A percentile compares a stretch with the other conserved stretches of the same genome.
These are phyloP conservation scores for Pythium folliculosum DNA, from an alignment of 352 stramenopile species.

Conservation along the genomic window DNA sequence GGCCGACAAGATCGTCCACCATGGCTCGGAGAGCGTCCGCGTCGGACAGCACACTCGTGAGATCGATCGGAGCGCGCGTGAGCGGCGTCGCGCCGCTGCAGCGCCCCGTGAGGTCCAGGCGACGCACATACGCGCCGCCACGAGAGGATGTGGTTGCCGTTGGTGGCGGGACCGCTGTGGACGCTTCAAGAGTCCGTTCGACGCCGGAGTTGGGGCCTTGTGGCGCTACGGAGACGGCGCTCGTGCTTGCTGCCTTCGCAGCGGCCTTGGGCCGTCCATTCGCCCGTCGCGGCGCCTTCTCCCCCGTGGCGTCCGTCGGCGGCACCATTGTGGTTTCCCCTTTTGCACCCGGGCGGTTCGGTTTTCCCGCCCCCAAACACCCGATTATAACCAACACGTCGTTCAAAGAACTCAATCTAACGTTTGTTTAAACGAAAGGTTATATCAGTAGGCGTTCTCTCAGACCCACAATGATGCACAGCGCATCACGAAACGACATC, in stretches of 20 bases:
- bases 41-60: slow-evolving; percentile 43
- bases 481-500: slow-evolving; percentile 17
- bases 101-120: slow-evolving; percentile 37
- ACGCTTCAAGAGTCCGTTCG: background rate
- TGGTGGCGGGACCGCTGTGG: background rate
- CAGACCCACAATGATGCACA: slow-evolving; percentile 13
- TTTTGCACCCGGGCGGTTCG: background rate
- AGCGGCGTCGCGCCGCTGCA: slow-evolving; percentile 36
- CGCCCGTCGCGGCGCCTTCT: slow-evolving; percentile 12
- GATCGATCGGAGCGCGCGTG: slow-evolving; percentile 39
- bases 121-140: slow-evolving; percentile 39
- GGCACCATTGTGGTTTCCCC: slow-evolving; percentile 1
- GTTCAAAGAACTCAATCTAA: slow-evolving; percentile 4
- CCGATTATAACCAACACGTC: background rate
- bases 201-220: background rate
- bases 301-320: background rate
- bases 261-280: slow-evolving; percentile 3
- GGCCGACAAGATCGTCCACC: slow-evolving; percentile 38
- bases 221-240: background rate
- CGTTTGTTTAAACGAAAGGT: too few species aligned
- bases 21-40: slow-evolving; percentile 36
- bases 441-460: too few species aligned
- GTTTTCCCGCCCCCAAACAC: background rate
- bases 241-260: background rate
- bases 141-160: background rate